Conservation (phyloP, 164 flowering plant genomes). For the Buxus sempervirens region DNA sequence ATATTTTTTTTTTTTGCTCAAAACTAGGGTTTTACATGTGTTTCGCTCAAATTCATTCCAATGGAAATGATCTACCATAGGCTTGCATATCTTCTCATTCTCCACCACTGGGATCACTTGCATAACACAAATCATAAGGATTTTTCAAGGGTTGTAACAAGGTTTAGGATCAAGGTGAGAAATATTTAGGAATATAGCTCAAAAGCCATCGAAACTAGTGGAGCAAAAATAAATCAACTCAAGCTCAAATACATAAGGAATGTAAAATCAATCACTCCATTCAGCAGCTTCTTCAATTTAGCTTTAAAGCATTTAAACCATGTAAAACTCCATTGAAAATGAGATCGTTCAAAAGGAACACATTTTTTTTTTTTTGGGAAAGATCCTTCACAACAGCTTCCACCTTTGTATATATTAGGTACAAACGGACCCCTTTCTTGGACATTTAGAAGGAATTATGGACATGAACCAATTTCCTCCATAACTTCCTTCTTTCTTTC, state of each 20-base stretch:
- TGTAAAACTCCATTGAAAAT: background rate
- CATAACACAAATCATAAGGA: conserved; percentile 5
- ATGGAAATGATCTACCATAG: too few relatives aligned
- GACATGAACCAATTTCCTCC: background rate
- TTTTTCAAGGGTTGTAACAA: conserved; percentile 1
- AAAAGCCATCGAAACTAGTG: conserved; percentile 2
- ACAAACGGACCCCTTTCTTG: too few relatives aligned
- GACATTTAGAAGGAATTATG: too few relatives aligned
- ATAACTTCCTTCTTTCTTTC: conserved; percentile 1
- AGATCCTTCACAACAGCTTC: too few relatives aligned
- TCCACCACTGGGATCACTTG: too few relatives aligned
- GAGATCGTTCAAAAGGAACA: too few relatives aligned
- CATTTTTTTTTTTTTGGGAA: too few relatives aligned
- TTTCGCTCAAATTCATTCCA: too few relatives aligned
- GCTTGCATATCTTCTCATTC: too few relatives aligned
- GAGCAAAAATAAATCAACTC: conserved; percentile 2
- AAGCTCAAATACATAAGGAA: background rate
- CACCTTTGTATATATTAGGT: too few relatives aligned
- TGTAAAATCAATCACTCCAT: conserved; percentile 6
- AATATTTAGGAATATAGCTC: conserved; percentile 2
- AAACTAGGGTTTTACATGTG: too few relatives aligned
- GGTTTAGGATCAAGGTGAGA: conserved; percentile 6
- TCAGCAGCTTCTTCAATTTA: conserved; percentile 3
- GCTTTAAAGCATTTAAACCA: conserved; percentile 1
- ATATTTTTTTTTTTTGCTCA: too few relatives aligned